Evolutionary conservation across 768 basidiomycete genomes (phyloP), one percentile per base, ranked within the genome.

Genomic region (Boletales sp.): DNA sequence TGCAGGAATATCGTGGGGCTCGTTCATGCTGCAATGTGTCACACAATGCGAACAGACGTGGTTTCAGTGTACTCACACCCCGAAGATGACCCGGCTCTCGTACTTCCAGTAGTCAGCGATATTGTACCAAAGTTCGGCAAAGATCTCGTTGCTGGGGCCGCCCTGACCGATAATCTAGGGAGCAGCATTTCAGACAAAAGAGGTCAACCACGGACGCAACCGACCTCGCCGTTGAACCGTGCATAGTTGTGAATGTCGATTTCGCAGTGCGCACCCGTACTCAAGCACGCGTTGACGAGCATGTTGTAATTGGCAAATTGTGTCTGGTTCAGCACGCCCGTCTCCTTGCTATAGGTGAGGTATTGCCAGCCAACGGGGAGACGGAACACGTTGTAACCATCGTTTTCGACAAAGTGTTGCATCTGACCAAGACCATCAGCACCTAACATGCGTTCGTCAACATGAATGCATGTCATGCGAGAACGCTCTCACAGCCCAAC

Each of bases 221-320:
- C 18, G 38, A 73, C 76, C 57, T 61, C 62, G 1, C 74, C 71
- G 43, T 82, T 70, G 69, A 72, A 83, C 29, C 83, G 69, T 19
- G 80, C 83, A 48, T 82, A 83, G 63, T 82, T 84, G 64, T 81
- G 81, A 36, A 78, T 71, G 62, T 83, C 82, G 43, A 84, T 73
- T 55, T 77, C 76, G 50, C 77, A 83, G 40, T 65, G 69, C 13
- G 79, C 76, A 0, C 81, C 80, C 3, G 76, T 74, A 8, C 51
- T 60, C 55, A 84, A 61, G 56, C 77, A 76, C 18, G 50, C 63
- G 1, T 51, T 30, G 18, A 58, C 54, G 51, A 50, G 73, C 73
- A 62, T 81, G 73, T 84, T 76, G 57, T 83, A 83, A 50, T 75
- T 64, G 1, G 64, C 61, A 47, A 83, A 73, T 50, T 76, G 78